These are phyloP conservation scores for Barnettozyma vustinii DNA, from an alignment of 805 yeast genomes.

Conservation along the genomic window DNA sequence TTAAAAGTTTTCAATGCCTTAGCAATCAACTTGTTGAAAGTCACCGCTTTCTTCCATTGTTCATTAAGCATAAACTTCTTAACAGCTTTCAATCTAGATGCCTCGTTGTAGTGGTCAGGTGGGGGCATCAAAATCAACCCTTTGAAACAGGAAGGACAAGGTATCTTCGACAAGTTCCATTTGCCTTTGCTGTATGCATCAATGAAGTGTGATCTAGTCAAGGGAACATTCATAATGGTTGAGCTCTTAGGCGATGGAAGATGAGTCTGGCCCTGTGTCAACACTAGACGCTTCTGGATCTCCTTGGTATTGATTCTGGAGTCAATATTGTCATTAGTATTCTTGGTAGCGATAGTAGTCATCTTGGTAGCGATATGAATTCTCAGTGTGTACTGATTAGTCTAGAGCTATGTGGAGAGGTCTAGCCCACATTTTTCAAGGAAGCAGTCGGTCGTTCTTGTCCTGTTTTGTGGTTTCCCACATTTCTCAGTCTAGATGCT, in stretches of 20 bases:
- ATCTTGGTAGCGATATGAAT: neutral
- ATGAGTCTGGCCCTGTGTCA: constrained; percentile 7
- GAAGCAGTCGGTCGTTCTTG: neutral
- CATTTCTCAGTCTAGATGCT: neutral
- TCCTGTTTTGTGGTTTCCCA: neutral
- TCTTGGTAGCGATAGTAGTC: neutral
- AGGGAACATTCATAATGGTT: constrained; percentile 27
- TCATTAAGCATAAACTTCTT: constrained; percentile 32
- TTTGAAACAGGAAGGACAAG: constrained; percentile 49
- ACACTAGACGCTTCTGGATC: neutral
- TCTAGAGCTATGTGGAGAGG: neutral
- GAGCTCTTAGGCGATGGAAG: constrained; percentile 10
- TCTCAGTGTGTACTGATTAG: neutral
- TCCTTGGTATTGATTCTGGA: neutral
- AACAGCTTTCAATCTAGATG: constrained; percentile 38
- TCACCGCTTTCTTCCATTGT: constrained; percentile 43
- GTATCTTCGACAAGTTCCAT: constrained; percentile 49
- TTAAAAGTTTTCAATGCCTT: constrained; percentile 37
- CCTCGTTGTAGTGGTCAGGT: constrained; percentile 53
- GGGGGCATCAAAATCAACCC: constrained; percentile 47
- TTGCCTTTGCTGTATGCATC: constrained; percentile 53
- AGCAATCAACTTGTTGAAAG: constrained; percentile 35
- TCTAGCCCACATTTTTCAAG: neutral
- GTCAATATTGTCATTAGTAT: neutral
- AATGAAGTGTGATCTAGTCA: constrained; percentile 48